Percentiles rank a stretch among this genome's conserved stretches.
Conservation (phyloP, 2,329 filamentous ascomycete species). For the Colletotrichum spaethianum region DNA sequence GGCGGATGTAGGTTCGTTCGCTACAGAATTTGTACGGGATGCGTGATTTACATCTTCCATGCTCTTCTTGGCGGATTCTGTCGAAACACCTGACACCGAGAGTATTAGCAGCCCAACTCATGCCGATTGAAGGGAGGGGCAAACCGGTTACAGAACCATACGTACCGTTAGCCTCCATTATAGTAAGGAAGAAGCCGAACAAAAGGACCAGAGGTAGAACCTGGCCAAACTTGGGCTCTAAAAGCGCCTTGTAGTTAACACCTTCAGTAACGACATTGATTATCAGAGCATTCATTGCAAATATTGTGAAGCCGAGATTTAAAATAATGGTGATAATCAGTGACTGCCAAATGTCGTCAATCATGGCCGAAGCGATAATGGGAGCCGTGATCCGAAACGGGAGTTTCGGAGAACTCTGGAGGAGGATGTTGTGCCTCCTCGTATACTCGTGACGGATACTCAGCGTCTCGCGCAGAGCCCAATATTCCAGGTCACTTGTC, state of each 20-base stretch:
- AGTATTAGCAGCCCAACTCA: too few species aligned
- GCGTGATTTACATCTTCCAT: not conserved
- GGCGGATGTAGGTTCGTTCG: not conserved
- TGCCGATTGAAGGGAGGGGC: too few species aligned
- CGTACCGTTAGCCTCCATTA: not conserved
- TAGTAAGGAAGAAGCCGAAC: not conserved
- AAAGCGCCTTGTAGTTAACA: not conserved
- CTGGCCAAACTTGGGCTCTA: not conserved
- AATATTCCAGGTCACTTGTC: not conserved
- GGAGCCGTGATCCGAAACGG: not conserved
- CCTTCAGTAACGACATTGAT: accelerated
- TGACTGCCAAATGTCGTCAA: not conserved
- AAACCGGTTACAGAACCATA: too few species aligned
- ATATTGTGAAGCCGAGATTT: not conserved
- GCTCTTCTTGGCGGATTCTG: not conserved
- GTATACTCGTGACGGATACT: not conserved
- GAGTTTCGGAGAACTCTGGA: not conserved
- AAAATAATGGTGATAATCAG: not conserved
- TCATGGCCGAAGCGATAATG: not conserved
- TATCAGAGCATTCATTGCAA: not conserved
- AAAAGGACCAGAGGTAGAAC: not conserved
- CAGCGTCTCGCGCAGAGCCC: not conserved
- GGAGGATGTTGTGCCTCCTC: not conserved
- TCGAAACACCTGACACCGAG: too few species aligned
- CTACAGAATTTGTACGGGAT: not conserved